These are phyloP conservation scores for Circinella minor DNA, from an alignment of 371 early-diverging fungal species.

Conservation along the genomic window DNA sequence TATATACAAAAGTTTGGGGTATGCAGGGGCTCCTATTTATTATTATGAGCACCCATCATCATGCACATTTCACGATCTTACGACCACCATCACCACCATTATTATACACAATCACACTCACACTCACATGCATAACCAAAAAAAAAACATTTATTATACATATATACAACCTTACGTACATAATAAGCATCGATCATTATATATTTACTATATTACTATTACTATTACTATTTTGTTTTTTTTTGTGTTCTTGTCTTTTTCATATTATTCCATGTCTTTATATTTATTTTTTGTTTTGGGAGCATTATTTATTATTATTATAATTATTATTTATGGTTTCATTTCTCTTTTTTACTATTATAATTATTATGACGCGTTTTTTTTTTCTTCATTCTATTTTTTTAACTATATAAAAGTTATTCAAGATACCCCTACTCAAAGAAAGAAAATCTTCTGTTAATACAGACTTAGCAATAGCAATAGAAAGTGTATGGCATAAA, in stretches of 20 bases:
- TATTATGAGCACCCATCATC: conserved; percentile 4
- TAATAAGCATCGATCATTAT: conserved; percentile 2
- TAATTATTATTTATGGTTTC: neutral
- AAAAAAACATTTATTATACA: neutral
- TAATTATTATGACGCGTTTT: neutral
- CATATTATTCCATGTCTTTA: neutral
- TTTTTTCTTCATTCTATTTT: neutral
- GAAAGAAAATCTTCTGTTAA: neutral
- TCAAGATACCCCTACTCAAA: neutral
- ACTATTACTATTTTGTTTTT: no score
- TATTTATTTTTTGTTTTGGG: neutral
- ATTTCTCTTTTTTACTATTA: neutral
- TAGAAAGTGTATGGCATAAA: neutral
- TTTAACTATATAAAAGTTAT: conserved; percentile 1
- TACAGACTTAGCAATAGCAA: neutral
- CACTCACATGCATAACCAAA: neutral
- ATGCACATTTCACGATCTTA: conserved; percentile 9
- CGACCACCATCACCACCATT: neutral
- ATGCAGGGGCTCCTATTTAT: neutral
- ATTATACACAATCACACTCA: neutral
- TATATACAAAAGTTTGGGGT: neutral
- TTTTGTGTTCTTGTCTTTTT: neutral
- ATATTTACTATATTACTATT: neutral
- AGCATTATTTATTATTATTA: conserved; percentile 2
- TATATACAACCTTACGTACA: conserved; percentile 3